These are phyloP conservation scores for Gastrolobium bilobum DNA, from an alignment of 306 rosid genomes.

Conservation along the genomic window DNA sequence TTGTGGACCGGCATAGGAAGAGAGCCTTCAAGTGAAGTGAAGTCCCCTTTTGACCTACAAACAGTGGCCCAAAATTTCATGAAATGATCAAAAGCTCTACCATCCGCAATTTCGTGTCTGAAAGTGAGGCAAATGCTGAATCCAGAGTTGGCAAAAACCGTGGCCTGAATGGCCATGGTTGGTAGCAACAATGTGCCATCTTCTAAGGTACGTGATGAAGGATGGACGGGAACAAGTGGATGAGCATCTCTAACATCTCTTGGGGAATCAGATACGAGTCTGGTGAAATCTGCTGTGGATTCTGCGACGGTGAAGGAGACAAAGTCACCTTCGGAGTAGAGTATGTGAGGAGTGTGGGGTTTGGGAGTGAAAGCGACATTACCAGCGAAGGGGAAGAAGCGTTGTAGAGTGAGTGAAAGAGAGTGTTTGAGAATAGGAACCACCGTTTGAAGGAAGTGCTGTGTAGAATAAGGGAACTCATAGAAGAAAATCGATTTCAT, in stretches of 20 bases:
- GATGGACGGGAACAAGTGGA: slow-evolving; percentile 23
- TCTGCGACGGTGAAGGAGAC: slow-evolving; percentile 22
- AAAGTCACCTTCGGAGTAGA: slow-evolving; percentile 5
- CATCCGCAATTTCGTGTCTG: slow-evolving; percentile 41
- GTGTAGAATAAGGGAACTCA: slow-evolving; percentile 27
- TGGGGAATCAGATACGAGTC: slow-evolving; percentile 12
- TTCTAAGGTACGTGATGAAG: slow-evolving; percentile 3
- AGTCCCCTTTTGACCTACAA: slow-evolving; percentile 4
- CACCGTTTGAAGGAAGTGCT: slow-evolving; percentile 34
- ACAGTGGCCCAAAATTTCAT: slow-evolving; percentile 45
- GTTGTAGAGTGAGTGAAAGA: slow-evolving; percentile 46
- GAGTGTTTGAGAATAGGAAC: slow-evolving; percentile 38
- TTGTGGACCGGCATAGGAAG: slow-evolving; percentile 36
- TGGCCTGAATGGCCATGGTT: slow-evolving; percentile 45
- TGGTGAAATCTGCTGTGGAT: slow-evolving; percentile 4
- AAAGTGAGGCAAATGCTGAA: slow-evolving; percentile 30
- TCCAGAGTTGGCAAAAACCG: slow-evolving; percentile 25
- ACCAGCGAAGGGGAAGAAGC: slow-evolving; percentile 36
- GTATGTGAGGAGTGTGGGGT: slow-evolving; percentile 40
- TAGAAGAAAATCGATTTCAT: slow-evolving; percentile 27
- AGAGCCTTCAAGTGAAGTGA: neutral
- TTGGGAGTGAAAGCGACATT: slow-evolving; percentile 31
- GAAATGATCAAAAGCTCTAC: slow-evolving; percentile 46
- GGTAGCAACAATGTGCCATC: slow-evolving; percentile 32
- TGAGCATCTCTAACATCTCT: slow-evolving; percentile 6